Evolutionary conservation across 805 yeast species (phyloP).

Genomic region (Saturnispora kantuleensis): DNA sequence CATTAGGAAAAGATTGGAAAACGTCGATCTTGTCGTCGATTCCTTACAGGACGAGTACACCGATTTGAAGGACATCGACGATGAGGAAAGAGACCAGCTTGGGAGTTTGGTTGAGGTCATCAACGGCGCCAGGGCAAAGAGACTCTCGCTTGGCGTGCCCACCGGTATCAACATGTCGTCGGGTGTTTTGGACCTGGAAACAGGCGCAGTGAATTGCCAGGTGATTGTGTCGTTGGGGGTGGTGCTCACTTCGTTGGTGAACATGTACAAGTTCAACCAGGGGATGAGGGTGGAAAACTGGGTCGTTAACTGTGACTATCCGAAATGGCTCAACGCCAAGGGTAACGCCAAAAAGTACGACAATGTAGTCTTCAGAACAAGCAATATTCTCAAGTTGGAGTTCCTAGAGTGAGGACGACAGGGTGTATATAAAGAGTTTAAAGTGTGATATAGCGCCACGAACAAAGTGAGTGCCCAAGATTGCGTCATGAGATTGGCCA

Average conservation of each 20-base stretch:
- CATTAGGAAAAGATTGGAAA: slow-evolving; percentile 28
- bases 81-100: slow-evolving; percentile 32
- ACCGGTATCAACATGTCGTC: slow-evolving; percentile 79
- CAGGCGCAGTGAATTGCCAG: slow-evolving; percentile 27
- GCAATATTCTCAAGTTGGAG: neutral
- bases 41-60: slow-evolving; percentile 79
- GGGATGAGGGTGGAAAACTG: slow-evolving; percentile 45
- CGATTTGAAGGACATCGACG: slow-evolving; percentile 49
- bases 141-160: slow-evolving; percentile 69
- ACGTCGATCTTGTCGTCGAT: slow-evolving; percentile 70
- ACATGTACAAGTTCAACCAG: slow-evolving; percentile 46
- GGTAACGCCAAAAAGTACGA: slow-evolving; percentile 41
- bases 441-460: neutral
- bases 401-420: neutral
- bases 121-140: slow-evolving; percentile 37
- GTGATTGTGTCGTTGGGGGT: slow-evolving; percentile 65
- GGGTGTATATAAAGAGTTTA: neutral
- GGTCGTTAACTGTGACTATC: slow-evolving; percentile 63
- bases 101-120: slow-evolving; percentile 55
- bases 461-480: too few relatives aligned
- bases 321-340: slow-evolving; percentile 38
- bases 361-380: slow-evolving; percentile 12
- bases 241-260: slow-evolving; percentile 54
- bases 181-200: slow-evolving; percentile 35
- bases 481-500: too few relatives aligned